Percentiles rank a stretch among this genome's conserved stretches.
These are phyloP conservation scores for Corylus avellana DNA, from an alignment of 306 rosid species.

Conservation along the genomic window DNA sequence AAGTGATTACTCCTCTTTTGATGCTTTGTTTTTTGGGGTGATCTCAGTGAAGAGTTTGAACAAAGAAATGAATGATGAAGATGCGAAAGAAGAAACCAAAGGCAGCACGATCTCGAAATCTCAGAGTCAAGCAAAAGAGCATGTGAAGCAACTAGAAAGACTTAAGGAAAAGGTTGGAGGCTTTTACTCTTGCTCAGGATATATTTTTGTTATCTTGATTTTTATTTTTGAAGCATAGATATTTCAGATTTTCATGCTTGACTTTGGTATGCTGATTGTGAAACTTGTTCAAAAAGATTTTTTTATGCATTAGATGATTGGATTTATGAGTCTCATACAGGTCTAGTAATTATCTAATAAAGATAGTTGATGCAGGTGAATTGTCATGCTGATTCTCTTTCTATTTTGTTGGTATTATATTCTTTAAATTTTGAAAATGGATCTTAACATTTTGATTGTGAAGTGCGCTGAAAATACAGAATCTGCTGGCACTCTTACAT, in stretches of 20 bases:
- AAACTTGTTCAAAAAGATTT: neutral
- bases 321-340: too few relatives aligned
- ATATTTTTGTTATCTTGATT: neutral
- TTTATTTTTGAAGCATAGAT: neutral
- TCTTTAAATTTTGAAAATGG: neutral
- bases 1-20: neutral
- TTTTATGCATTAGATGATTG: neutral
- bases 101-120: conserved; percentile 32
- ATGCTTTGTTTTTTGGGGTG: neutral
- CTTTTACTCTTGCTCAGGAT: neutral
- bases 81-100: conserved; percentile 28
- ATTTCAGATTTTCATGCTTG: neutral
- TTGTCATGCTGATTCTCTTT: too few relatives aligned
- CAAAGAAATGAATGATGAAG: conserved; percentile 19
- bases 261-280: neutral
- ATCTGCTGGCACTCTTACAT: neutral
- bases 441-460: neutral
- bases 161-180: conserved; percentile 64
- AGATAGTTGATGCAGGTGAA: too few relatives aligned
- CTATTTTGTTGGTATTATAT: too few relatives aligned
- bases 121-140: conserved; percentile 55
- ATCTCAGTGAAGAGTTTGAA: conserved; percentile 35
- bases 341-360: too few relatives aligned
- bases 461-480: neutral
- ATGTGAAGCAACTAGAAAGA: conserved; percentile 63